Base-by-base conservation (phyloP, 78 protist species). In the Guillardia theta region DNA sequence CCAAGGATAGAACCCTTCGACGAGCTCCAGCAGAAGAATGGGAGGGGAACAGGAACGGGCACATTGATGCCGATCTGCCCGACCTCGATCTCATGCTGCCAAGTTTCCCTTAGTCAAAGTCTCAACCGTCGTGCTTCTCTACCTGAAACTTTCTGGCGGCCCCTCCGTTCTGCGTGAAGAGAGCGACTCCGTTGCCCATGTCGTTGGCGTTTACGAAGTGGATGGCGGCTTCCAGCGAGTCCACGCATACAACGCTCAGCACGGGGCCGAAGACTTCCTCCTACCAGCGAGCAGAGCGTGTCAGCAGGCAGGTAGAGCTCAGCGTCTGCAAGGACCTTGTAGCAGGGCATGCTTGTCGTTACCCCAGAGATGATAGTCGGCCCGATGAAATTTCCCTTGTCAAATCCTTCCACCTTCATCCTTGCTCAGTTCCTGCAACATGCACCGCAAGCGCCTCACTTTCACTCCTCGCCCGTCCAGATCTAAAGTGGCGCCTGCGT, bases 381-480 rank as follows among this genome's bases (percentile, higher is more conserved):
- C 39, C 93, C 93, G 27, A 88, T 4, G 64, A 88, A 88, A 41
- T 88, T 88, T 36, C 93, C 93, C 93, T 88, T 3, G n/a, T 45
- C 70, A 41, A 33, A 77, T 27, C 88, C 45, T 6, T 24, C 88
- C 78, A 12, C 78, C 6, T 64, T 33, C 78, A 5, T 33, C 41
- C 78, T 6, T 64, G 6, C 78, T 6, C 78, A 64, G 27, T 64
- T 5, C 78, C 41, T 15, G 58, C 58, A 50, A 15, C 30, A 15
- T 10, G 58, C 30, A 15, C 58, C 15, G 30, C 10, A 19, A 58
- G 1, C 70, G 39, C 39, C 70, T 58, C 33, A 70, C 83, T 18
- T 15, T 12, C 83, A 70, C 83, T 1, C 41, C 83, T 24, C 83
- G 83, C 83, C 83, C 83, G 83, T 70, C 83, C 45, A 70, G 83